phyloP scores from a whole-genome alignment of 257 asterid species.

The Solanum infundibuliforme region DNA sequence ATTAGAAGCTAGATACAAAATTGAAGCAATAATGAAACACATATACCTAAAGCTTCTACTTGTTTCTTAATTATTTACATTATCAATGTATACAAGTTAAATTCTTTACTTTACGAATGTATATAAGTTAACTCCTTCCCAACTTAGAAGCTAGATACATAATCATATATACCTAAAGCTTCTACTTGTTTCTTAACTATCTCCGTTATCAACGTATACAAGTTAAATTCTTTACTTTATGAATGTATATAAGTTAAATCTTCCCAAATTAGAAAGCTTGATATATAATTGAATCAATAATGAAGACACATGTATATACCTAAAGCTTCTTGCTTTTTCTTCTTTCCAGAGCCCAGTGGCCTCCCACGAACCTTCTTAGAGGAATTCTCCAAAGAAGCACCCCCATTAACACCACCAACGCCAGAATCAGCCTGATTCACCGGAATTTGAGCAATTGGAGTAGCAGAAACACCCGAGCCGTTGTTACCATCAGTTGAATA shows the following conservation, averaged over 20 bases:
- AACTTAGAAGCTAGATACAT: not conserved
- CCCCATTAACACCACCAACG: slow-evolving; percentile 18
- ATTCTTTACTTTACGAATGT: not conserved
- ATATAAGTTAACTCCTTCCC: not conserved
- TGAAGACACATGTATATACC: slow-evolving; percentile 6
- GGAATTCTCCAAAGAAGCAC: slow-evolving; percentile 16
- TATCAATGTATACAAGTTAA: not conserved
- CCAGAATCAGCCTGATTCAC: slow-evolving; percentile 12
- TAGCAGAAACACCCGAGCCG: slow-evolving; percentile 50
- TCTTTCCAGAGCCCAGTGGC: slow-evolving; percentile 39
- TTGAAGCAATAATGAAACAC: not conserved
- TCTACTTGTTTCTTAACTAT: not conserved
- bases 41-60: not conserved
- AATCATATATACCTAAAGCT: not conserved
- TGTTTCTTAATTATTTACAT: not conserved
- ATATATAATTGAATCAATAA: not conserved
- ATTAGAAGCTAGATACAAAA: not conserved
- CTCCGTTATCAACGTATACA: too few relatives aligned
- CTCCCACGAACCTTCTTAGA: slow-evolving; percentile 33
- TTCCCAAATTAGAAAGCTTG: not conserved
- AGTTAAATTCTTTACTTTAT: too few relatives aligned
- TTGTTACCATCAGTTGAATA: slow-evolving; percentile 44
- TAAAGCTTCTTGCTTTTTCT: slow-evolving; percentile 21
- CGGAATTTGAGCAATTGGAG: slow-evolving; percentile 32
- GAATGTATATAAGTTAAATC: not conserved